phyloP scores from a whole-genome alignment of 306 rosid genomes.

The Castanea crenata region DNA sequence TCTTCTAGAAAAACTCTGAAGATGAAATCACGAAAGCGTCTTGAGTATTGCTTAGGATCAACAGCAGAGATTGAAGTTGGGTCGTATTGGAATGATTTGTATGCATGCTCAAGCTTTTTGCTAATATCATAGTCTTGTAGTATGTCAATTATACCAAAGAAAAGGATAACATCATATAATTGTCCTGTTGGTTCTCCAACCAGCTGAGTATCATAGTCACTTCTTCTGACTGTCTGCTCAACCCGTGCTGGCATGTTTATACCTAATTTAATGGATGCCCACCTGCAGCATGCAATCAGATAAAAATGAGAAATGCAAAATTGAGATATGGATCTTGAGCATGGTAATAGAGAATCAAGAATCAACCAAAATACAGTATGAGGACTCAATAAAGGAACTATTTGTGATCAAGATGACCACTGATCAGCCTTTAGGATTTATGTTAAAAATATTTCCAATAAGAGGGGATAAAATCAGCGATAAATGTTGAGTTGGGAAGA shows the following conservation, averaged over 20 bases:
- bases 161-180: constrained; percentile 62
- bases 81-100: constrained; percentile 86
- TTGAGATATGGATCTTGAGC: not conserved
- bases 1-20: constrained; percentile 88
- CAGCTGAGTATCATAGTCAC: constrained; percentile 48
- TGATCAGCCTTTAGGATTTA: not conserved
- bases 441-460: not conserved
- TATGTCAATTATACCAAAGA: constrained; percentile 89
- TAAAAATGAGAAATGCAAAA: not conserved
- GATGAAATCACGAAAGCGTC: constrained; percentile 92
- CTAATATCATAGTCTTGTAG: constrained; percentile 93
- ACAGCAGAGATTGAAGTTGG: constrained; percentile 88
- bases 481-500: not conserved
- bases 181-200: constrained; percentile 91
- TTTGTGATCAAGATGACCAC: not conserved
- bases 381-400: not conserved
- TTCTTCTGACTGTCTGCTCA: constrained; percentile 59
- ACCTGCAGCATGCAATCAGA: constrained; percentile 37
- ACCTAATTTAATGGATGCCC: constrained; percentile 63
- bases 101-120: constrained; percentile 96
- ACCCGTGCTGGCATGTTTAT: constrained; percentile 78
- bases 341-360: not conserved
- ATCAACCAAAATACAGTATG: no score
- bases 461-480: not conserved
- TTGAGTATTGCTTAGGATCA: constrained; percentile 93